These are phyloP conservation scores for Lachnum nothofagi DNA, from an alignment of 2,329 filamentous ascomycete species.

Conservation along the genomic window DNA sequence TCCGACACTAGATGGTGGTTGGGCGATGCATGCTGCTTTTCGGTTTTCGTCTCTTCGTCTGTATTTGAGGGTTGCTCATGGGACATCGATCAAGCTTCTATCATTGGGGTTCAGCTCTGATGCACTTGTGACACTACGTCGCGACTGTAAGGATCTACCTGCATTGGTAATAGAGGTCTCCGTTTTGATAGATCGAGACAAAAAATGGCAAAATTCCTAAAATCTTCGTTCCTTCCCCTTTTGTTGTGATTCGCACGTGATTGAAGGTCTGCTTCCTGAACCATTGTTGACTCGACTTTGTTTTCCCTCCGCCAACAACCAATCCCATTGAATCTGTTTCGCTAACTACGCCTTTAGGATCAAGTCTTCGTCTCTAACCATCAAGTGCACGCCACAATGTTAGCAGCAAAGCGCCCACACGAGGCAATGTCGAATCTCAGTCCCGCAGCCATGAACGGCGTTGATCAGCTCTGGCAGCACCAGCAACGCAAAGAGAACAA, in stretches of 20 bases:
- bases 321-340: no score
- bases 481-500: conserved; percentile 26
- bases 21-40: conserved; percentile 30
- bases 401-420: neutral
- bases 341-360: no score
- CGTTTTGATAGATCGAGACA: conserved; percentile 27
- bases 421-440: neutral
- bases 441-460: neutral
- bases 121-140: conserved; percentile 15
- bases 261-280: neutral
- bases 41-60: conserved; percentile 26
- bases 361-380: neutral
- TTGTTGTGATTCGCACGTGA: neutral
- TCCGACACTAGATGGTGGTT: conserved; percentile 31
- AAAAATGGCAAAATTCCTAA: conserved; percentile 21
- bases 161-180: conserved; percentile 20
- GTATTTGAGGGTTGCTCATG: conserved; percentile 31
- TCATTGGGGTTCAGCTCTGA: conserved; percentile 23
- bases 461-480: conserved; percentile 20
- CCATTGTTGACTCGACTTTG: neutral
- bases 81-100: conserved; percentile 25
- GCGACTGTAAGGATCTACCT: conserved; percentile 18
- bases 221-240: conserved; percentile 2
- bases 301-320: neutral
- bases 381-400: neutral